Evolutionary conservation across 2,329 filamentous ascomycete genomes (phyloP).

Genomic region (Aspergillaceae sp.): DNA sequence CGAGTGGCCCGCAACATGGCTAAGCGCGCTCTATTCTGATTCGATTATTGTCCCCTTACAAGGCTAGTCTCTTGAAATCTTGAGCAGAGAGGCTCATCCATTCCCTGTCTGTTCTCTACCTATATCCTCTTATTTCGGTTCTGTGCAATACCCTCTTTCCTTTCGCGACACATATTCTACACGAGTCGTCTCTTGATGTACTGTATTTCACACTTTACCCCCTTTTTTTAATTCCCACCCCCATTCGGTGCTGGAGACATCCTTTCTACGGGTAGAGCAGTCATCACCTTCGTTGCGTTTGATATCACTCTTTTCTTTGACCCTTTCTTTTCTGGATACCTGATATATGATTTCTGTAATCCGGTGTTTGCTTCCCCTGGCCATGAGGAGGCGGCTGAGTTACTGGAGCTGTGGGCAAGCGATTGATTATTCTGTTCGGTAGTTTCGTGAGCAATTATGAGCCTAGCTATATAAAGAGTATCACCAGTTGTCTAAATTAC

Average conservation of each 20-base stretch:
- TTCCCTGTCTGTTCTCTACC: not conserved
- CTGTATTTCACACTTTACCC: constrained; percentile 10
- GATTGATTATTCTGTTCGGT: not conserved
- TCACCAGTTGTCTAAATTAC: not conserved
- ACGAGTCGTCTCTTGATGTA: constrained; percentile 13
- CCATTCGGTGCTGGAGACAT: constrained; percentile 8
- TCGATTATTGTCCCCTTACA: not conserved
- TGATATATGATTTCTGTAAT: constrained; percentile 14
- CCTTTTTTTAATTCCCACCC: constrained; percentile 11
- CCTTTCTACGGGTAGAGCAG: not conserved
- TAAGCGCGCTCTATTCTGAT: not conserved
- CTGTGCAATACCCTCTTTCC: not conserved
- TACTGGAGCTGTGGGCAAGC: not conserved
- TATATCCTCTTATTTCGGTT: not conserved
- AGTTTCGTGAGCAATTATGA: not conserved
- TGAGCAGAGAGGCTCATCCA: not conserved
- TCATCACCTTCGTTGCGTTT: constrained; percentile 4
- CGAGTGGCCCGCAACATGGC: too few species aligned
- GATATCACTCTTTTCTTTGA: constrained; percentile 8
- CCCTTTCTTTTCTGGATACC: constrained; percentile 12
- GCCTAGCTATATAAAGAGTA: not conserved
- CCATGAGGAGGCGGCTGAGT: too few species aligned
- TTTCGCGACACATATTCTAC: not conserved
- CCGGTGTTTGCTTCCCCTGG: constrained; percentile 4
- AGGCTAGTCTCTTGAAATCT: not conserved